phyloP scores from a whole-genome alignment of 2,329 filamentous ascomycete genomes.

The Neofusicoccum sp. region DNA sequence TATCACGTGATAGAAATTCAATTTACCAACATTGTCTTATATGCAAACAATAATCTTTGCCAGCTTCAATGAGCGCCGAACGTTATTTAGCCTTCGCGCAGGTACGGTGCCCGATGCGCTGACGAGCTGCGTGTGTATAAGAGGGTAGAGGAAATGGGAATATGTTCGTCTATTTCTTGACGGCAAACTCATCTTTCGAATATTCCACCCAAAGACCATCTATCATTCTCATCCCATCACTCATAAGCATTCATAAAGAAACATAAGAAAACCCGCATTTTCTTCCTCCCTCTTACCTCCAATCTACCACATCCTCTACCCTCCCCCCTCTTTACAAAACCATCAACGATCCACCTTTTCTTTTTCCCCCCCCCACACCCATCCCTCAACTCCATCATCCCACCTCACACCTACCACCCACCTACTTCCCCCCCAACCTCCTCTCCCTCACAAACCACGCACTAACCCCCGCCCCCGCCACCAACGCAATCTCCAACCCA shows the following conservation, averaged over 20 bases:
- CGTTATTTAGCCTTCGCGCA: too few relatives aligned
- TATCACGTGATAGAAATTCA: neutral
- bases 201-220: neutral
- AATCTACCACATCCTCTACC: too few relatives aligned
- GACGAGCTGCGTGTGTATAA: too few relatives aligned
- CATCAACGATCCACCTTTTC: neutral
- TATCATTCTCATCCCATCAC: too few relatives aligned
- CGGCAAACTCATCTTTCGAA: too few relatives aligned
- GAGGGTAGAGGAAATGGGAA: too few relatives aligned
- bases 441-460: slow-evolving; percentile 52
- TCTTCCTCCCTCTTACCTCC: too few relatives aligned
- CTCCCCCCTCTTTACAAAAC: neutral
- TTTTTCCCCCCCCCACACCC: neutral
- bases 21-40: too few relatives aligned
- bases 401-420: neutral
- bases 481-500: slow-evolving; percentile 52
- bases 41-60: neutral
- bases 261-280: neutral
- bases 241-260: neutral
- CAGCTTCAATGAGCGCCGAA: too few relatives aligned
- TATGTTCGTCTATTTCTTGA: too few relatives aligned
- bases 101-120: too few relatives aligned
- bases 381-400: neutral
- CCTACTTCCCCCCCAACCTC: slow-evolving; percentile 27
- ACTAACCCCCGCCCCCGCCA: slow-evolving; percentile 50